Evolutionary conservation across 331 rosid species (phyloP), one percentile per base, ranked within the genome.

Genomic region (Erythrophleum ivorense): DNA sequence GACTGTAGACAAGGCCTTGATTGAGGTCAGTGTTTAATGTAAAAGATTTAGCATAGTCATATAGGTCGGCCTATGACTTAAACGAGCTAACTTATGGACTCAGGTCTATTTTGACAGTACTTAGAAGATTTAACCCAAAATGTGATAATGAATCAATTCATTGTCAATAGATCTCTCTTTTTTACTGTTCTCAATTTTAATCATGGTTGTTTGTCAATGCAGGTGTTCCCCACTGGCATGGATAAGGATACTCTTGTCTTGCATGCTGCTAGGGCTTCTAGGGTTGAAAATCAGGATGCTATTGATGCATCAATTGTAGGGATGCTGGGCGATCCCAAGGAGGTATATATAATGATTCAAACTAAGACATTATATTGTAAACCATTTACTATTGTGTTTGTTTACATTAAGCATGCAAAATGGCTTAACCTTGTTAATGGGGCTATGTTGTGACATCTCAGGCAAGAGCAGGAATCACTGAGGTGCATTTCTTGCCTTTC

Each of bases 401-500:
- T 33, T 5, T 55, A 67, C 14, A 45, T 36, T 36, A 63, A 54
- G 24, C 33, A 19, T 55, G 43, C 33, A 24, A 68, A 46, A 14
- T 57, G 40, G 19, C 52, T 29, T 70, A 43, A 66, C 48, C 19
- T 84, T 76, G 21, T 71, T 41, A 24, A 57, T 29, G 40, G 33
- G 71, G 7, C 24, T 81, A 45, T 86, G 34, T 49, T 73, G 2
- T 78, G 77, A 78, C 57, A 50, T 81, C 24, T 62, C 68, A 94
- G 98, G 98, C 98, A 59, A 94, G 98, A 85, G 97, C 90, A 69
- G 97, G 96, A 83, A 85, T 94, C 87, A 92, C 92, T 24, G 97
- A 94, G 89, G 88, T 94, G 79, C 98, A 94, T 83, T 94, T 94
- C 91, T 81, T 92, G 83, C 97, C 97, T 75, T 94, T 94, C 82